These are phyloP conservation scores for Auriculariales sp. DNA, from an alignment of 768 basidiomycete species.

Conservation along the genomic window DNA sequence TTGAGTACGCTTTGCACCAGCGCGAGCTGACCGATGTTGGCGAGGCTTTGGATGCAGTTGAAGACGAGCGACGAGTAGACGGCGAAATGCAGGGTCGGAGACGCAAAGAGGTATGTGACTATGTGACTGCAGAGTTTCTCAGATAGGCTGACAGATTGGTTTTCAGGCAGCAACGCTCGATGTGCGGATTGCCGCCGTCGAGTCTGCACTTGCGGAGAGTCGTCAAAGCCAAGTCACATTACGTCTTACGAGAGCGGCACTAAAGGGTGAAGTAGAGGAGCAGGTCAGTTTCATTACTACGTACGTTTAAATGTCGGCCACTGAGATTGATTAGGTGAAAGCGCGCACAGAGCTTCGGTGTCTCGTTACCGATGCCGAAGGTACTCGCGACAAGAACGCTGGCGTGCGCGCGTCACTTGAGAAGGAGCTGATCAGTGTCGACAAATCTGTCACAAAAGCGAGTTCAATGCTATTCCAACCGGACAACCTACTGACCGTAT, in stretches of 20 bases:
- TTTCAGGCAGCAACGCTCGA: too few relatives aligned
- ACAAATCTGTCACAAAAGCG: constrained; percentile 41
- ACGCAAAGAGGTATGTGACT: too few relatives aligned
- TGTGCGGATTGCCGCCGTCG: background rate
- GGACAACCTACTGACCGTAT: too few relatives aligned
- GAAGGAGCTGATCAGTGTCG: constrained; percentile 45
- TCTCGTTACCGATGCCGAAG: constrained; percentile 58
- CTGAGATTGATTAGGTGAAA: constrained; percentile 91
- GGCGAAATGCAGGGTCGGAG: constrained; percentile 65
- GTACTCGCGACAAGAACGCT: constrained; percentile 47
- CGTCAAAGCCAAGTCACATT: too few relatives aligned
- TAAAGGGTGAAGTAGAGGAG: too few relatives aligned
- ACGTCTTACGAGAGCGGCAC: too few relatives aligned
- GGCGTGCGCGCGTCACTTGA: constrained; percentile 50
- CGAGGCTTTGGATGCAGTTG: constrained; percentile 65
- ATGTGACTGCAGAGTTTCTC: too few relatives aligned
- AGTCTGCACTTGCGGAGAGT: background rate
- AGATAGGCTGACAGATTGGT: too few relatives aligned
- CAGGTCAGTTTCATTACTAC: too few relatives aligned
- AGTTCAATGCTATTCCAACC: too few relatives aligned
- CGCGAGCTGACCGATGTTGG: constrained; percentile 82
- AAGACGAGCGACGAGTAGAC: constrained; percentile 61
- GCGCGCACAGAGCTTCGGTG: constrained; percentile 85
- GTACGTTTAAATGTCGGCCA: constrained; percentile 61
- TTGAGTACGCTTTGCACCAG: constrained; percentile 91